These are phyloP conservation scores for Penicillium riverlandense DNA, from an alignment of 495 filamentous ascomycete species.

Conservation along the genomic window DNA sequence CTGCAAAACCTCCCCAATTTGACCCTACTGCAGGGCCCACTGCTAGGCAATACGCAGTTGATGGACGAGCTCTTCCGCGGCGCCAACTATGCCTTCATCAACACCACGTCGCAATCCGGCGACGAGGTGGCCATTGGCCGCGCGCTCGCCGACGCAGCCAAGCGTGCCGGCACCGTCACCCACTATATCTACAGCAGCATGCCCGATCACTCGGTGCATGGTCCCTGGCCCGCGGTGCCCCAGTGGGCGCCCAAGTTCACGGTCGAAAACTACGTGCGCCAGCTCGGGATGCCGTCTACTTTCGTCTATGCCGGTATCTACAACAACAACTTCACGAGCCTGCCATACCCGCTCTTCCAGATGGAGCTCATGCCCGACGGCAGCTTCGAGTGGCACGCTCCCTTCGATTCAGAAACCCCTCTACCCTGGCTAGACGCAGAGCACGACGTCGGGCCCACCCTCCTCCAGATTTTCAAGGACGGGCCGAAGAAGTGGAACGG, in stretches of 20 bases:
- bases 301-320: constrained; percentile 97
- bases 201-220: constrained; percentile 79
- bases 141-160: constrained; percentile 82
- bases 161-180: constrained; percentile 64
- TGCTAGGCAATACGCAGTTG: constrained; percentile 62
- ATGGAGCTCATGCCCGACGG: constrained; percentile 80
- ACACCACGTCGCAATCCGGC: constrained; percentile 90
- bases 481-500: constrained; percentile 78
- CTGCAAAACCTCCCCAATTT: constrained; percentile 76
- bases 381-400: constrained; percentile 88
- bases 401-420: constrained; percentile 80
- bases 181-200: constrained; percentile 96
- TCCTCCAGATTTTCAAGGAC: constrained; percentile 94
- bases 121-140: constrained; percentile 87
- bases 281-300: constrained; percentile 75
- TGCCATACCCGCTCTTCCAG: constrained; percentile 88
- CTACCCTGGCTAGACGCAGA: constrained; percentile 97
- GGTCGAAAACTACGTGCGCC: constrained; percentile 82
- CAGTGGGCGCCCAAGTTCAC: constrained; percentile 89
- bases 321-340: constrained; percentile 96
- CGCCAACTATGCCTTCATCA: constrained; percentile 88
- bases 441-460: constrained; percentile 90
- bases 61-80: constrained; percentile 74
- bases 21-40: constrained; percentile 69
- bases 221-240: constrained; percentile 77